Evolutionary conservation across 352 stramenopile genomes (phyloP).

Genomic region (Elongisporangium prolatum): DNA sequence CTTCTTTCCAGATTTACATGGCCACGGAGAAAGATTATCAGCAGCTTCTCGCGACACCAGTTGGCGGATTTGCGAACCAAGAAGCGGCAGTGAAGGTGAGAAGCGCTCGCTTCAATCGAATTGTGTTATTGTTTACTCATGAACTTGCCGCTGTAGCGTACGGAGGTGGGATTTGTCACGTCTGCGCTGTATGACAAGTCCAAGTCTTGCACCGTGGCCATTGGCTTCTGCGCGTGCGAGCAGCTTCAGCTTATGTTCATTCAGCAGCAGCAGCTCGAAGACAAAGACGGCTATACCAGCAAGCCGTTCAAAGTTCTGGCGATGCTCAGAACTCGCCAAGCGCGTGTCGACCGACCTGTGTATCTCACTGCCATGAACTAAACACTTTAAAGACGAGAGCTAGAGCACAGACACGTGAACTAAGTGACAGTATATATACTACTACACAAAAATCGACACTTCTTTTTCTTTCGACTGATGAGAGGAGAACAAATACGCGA

Average conservation of each 20-base stretch:
- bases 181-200: conserved; percentile 77
- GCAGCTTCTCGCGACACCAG: conserved; percentile 19
- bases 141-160: conserved; percentile 18
- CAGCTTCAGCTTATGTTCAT: conserved; percentile 59
- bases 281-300: too few relatives aligned
- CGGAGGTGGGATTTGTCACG: conserved; percentile 58
- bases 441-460: conserved; percentile 17
- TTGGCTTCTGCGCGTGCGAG: conserved; percentile 65
- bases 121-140: neutral
- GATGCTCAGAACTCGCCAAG: conserved; percentile 40
- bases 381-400: neutral
- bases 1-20: conserved; percentile 24
- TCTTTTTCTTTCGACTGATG: conserved; percentile 10
- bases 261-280: conserved; percentile 2
- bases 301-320: conserved; percentile 23
- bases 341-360: conserved; percentile 52
- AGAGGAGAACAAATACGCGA: too few relatives aligned
- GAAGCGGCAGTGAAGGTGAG: conserved; percentile 34
- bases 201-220: conserved; percentile 55
- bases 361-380: conserved; percentile 8
- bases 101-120: neutral
- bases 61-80: too few relatives aligned
- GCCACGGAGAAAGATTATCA: conserved; percentile 22
- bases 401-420: too few relatives aligned
- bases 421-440: conserved; percentile 12